Evolutionary conservation across 257 asterid species (phyloP), one percentile per base, ranked within the genome.

Genomic region (Lycium ferocissimum): DNA sequence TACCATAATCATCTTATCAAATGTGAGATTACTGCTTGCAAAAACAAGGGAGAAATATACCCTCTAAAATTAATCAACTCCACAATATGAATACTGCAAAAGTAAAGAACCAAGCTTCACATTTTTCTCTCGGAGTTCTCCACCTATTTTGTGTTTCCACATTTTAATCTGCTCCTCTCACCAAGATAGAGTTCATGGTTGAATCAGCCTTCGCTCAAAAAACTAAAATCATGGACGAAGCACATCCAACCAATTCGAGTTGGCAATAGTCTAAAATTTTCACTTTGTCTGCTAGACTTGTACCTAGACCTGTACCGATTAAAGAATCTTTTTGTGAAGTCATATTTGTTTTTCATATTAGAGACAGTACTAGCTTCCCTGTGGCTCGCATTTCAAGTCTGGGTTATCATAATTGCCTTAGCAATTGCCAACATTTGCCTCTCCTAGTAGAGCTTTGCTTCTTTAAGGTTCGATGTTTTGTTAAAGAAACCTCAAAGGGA

Each of bases 1-100:
- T 94, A 72, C 69, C 73, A 84, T 43, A 9, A 78, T 13, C 33
- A 43, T 67, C 43, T 13, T 61, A 51, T 18, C 80, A 85, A 17
- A 7, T 69, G 49, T 76, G 47, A 53, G 47, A 3, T 26, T 26
- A 9, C 17, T 6, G 49, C 5, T 78, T 4, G 15, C 49, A 14
- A 53, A 33, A 33, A 33, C 9, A 3, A 53, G 63, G 38, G 26
- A 53, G 0, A 18, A 53, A 14, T 15, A 2, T 8, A 53, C 49
- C 14, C 49, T 51, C 1, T 33, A 14, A 76, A 13, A 53, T 7
- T 2, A 53, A 17, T 51, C 47, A 26, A 26, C 0, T 78, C 82
- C 49, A 9, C 7, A 3, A 20, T 18, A 18, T 59, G 66, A 47
- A 6, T 76, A 14, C 10, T 76, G n/a, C 7, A 51, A 5, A 22